A percentile compares a stretch with the other conserved stretches of the same genome.
Evolutionary conservation across 257 asterid genomes (phyloP).

Genomic region (Euphrasia confusa): DNA sequence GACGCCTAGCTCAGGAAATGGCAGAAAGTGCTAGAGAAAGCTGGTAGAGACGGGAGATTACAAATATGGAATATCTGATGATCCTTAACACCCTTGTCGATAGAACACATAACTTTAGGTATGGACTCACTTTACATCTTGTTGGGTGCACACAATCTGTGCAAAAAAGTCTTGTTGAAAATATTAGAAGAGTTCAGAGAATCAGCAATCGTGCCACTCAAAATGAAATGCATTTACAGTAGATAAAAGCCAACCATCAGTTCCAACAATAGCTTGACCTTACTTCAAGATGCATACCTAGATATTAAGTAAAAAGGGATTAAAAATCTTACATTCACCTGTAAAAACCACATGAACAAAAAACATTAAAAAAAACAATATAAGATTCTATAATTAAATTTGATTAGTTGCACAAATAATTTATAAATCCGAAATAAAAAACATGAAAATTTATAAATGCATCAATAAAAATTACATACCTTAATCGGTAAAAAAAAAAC

Average conservation of each 20-base stretch:
- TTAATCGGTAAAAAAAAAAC: too few species aligned
- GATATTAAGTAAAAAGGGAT: too few species aligned
- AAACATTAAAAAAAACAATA: too few species aligned
- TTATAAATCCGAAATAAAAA: too few species aligned
- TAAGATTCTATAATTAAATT: too few species aligned
- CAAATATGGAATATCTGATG: conserved; percentile 95
- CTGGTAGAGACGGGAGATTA: conserved; percentile 97
- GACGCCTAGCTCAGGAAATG: conserved; percentile 89
- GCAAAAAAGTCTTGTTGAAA: conserved; percentile 84
- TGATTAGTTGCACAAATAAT: too few species aligned
- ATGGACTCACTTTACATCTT: conserved; percentile 76
- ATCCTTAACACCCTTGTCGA: conserved; percentile 78
- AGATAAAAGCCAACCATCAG: conserved; percentile 58
- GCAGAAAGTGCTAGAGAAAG: conserved; percentile 93
- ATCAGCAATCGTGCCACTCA: conserved; percentile 14
- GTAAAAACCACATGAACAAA: too few species aligned
- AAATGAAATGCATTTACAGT: conserved; percentile 8
- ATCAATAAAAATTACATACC: too few species aligned
- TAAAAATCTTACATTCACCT: too few species aligned
- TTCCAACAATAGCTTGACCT: conserved; percentile 94
- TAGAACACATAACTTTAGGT: conserved; percentile 12
- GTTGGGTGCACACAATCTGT: conserved; percentile 99
- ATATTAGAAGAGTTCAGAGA: conserved; percentile 12
- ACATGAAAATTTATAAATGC: too few species aligned
- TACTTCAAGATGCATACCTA: too few species aligned